phyloP scores from a whole-genome alignment of 352 stramenopile species.

The Nothophytophthora sp. region DNA sequence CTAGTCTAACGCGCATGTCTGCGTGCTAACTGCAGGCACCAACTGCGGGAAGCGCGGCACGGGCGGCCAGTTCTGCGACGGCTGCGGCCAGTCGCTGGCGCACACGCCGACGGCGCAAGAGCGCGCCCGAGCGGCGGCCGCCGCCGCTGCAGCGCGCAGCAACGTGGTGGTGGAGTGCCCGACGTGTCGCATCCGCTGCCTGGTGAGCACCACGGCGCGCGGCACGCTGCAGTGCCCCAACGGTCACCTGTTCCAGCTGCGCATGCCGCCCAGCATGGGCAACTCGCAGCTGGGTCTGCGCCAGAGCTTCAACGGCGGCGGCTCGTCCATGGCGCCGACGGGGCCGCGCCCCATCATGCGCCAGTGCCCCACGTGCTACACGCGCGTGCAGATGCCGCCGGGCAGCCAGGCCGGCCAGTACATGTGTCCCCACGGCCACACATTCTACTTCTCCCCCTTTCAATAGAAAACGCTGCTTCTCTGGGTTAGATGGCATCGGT shows the following conservation, averaged over 20 bases:
- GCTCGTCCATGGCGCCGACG: slow-evolving; percentile 18
- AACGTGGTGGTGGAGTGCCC: slow-evolving; percentile 81
- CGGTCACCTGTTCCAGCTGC: slow-evolving; percentile 73
- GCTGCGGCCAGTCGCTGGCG: slow-evolving; percentile 69
- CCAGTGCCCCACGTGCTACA: slow-evolving; percentile 87
- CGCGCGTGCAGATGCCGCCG: slow-evolving; percentile 85
- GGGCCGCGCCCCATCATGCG: slow-evolving; percentile 71
- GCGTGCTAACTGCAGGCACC: slow-evolving; percentile 31
- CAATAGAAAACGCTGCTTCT: slow-evolving; percentile 32
- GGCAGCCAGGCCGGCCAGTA: slow-evolving; percentile 85
- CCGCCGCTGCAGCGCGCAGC: slow-evolving; percentile 49
- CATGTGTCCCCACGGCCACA: slow-evolving; percentile 89
- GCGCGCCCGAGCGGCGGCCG: slow-evolving; percentile 52
- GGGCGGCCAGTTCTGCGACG: slow-evolving; percentile 73
- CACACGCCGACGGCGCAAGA: slow-evolving; percentile 77
- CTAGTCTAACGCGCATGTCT: slow-evolving; percentile 2
- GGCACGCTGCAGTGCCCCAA: slow-evolving; percentile 79
- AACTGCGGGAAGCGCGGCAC: slow-evolving; percentile 77
- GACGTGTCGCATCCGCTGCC: slow-evolving; percentile 72
- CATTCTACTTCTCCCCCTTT: slow-evolving; percentile 83
- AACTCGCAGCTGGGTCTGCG: slow-evolving; percentile 42
- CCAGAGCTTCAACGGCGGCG: slow-evolving; percentile 33
- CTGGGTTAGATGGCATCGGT: too few relatives aligned
- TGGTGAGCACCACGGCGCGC: slow-evolving; percentile 70
- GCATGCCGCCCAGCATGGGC: slow-evolving; percentile 46